phyloP scores from a whole-genome alignment of 148 eudicot genomes.

The Rhododendron simsii region DNA sequence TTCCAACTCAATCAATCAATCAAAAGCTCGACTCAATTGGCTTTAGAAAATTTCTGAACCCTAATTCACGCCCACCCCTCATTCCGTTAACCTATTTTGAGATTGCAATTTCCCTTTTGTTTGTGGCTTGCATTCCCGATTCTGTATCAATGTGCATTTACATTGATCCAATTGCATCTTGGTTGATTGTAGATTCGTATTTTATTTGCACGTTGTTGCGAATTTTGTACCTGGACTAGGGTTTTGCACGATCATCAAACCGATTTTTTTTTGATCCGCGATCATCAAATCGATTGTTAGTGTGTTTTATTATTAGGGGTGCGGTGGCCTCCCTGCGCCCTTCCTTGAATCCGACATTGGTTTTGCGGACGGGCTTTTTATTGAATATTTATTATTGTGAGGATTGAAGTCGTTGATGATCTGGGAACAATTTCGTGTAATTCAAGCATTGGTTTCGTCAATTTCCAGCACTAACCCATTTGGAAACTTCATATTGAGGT shows the following conservation, averaged over 20 bases:
- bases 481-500: constrained; percentile 5
- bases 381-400: neutral
- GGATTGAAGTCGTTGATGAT: neutral
- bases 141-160: constrained; percentile 25
- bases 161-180: constrained; percentile 15
- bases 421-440: neutral
- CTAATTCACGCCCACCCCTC: neutral
- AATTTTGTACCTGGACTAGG: constrained; percentile 5
- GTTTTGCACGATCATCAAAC: neutral
- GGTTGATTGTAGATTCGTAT: constrained; percentile 1
- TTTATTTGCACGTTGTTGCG: neutral
- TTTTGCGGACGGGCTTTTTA: neutral
- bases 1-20: neutral
- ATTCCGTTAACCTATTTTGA: neutral
- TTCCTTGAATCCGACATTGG: neutral
- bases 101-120: neutral
- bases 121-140: neutral
- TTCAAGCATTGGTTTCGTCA: neutral
- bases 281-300: neutral
- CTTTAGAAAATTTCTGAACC: neutral
- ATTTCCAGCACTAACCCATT: neutral
- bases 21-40: neutral
- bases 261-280: neutral
- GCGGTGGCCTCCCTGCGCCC: neutral
- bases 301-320: neutral